phyloP scores from a whole-genome alignment of 2,329 filamentous ascomycete species.

The Coniochaeta sp. region DNA sequence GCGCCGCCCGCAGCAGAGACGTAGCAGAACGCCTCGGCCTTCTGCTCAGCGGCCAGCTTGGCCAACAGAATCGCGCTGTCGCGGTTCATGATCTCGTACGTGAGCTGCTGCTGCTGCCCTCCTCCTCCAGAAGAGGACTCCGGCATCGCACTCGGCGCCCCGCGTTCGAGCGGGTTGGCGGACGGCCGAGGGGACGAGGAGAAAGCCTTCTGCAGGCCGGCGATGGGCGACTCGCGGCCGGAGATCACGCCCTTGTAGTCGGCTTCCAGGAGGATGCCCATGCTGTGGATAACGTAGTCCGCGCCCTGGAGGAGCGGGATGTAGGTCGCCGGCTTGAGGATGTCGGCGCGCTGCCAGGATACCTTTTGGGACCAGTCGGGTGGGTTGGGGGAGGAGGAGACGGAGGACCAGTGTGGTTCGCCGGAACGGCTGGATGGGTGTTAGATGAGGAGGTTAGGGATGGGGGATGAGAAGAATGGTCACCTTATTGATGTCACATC shows the following conservation, averaged over 20 bases:
- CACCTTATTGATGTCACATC: constrained; percentile 90
- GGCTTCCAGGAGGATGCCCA: constrained; percentile 93
- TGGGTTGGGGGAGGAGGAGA: constrained; percentile 62
- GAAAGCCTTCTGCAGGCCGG: constrained; percentile 74
- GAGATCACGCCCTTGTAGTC: constrained; percentile 93
- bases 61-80: constrained; percentile 81
- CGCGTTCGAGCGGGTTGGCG: constrained; percentile 62
- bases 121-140: too few species aligned
- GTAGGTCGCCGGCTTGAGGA: constrained; percentile 78
- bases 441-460: not conserved
- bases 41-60: constrained; percentile 60
- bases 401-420: constrained; percentile 74
- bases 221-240: constrained; percentile 74
- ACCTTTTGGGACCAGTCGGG: constrained; percentile 80
- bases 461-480: not conserved
- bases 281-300: constrained; percentile 83
- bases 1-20: constrained; percentile 84
- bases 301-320: constrained; percentile 66
- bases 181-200: constrained; percentile 56
- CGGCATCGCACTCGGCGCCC: too few species aligned
- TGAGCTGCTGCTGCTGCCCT: constrained; percentile 38
- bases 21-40: constrained; percentile 70
- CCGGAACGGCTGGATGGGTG: constrained; percentile 71
- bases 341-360: constrained; percentile 81
- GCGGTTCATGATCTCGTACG: constrained; percentile 96